Base-by-base conservation (phyloP, 169 alveolate genomes). In the Plasmodium gonderi region DNA sequence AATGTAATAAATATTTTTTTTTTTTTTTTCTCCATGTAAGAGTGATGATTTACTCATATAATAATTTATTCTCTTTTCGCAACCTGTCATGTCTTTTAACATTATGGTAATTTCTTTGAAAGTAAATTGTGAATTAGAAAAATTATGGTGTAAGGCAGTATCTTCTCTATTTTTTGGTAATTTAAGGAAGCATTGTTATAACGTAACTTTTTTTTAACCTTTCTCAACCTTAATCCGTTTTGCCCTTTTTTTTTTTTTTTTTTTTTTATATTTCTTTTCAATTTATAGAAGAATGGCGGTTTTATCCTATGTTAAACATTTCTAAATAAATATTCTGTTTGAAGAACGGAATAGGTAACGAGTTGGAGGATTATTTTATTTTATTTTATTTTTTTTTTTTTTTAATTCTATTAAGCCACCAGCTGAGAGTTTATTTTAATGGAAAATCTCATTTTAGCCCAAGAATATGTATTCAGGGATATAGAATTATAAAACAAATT, bases 361-460 rank as follows among this genome's bases (percentile, higher is more conserved):
- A 68, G 20, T 68, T 29, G 47, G 17, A 68, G 40, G 14, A 31
- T 12, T 68, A 14, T 5, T 68, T 68, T 67, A 31, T 31, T 26
- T 29, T 69, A n/a, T 69, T 72, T 72, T 72, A n/a, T 68, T 31
- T 29, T 72, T 72, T 72, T 31, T 33, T 31, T 72, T 72, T 17
- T 40, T 72, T 31, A 36, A 36, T 72, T 72, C 23, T 36, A 12
- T 36, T 9, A 33, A 36, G 23, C 17, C 23, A 17, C 31, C 51
- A 47, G 1, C 31, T 72, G 80, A 40, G 26, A n/a, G 45, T 23
- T 5, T 29, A 29, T 72, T 72, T 72, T 14, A 11, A 29, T 33
- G 26, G 72, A 36, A 36, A 60, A 36, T 8, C 40, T n/a, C 7
- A 60, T 60, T 23, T 60, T 23, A 60, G 26, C 72, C 26, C 40